A percentile compares a stretch with the other conserved stretches of the same genome.
phyloP scores from a whole-genome alignment of 441 rosid species.

The Jatropha podagrica region DNA sequence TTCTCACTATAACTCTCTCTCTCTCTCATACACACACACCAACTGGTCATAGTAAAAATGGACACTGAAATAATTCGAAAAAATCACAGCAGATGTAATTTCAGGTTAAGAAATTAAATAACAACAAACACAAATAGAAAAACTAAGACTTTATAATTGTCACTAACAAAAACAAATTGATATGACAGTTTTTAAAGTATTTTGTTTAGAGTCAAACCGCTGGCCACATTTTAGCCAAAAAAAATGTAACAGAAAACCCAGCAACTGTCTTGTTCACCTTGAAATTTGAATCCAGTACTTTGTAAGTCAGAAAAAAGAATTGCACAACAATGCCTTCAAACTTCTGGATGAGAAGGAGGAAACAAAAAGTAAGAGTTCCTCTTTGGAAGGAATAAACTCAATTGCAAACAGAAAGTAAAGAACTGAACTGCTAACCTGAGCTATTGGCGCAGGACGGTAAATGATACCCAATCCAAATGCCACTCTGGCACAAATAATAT shows the following conservation, averaged over 20 bases:
- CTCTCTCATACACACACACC: not conserved
- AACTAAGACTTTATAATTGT: too few species aligned
- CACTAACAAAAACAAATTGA: too few species aligned
- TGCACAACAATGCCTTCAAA: not conserved
- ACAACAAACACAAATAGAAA: too few species aligned
- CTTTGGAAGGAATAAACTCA: constrained; percentile 16
- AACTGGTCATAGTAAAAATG: too few species aligned
- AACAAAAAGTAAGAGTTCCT: constrained; percentile 4
- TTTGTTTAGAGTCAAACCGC: too few species aligned
- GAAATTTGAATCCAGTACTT: not conserved
- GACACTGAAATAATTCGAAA: too few species aligned
- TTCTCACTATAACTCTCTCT: not conserved
- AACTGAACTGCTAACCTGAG: constrained; percentile 66
- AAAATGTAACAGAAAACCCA: too few species aligned
- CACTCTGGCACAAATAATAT: constrained; percentile 95
- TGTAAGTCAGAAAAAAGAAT: not conserved
- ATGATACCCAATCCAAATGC: constrained; percentile 98
- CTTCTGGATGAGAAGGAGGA: constrained; percentile 4
- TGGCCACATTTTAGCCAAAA: too few species aligned
- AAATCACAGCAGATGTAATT: too few species aligned
- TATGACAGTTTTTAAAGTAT: too few species aligned
- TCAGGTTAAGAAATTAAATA: too few species aligned
- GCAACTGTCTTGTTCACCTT: too few species aligned
- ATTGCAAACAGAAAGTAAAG: constrained; percentile 16
- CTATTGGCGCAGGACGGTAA: constrained; percentile 25